A percentile compares a stretch with the other conserved stretches of the same genome.
phyloP scores from a whole-genome alignment of 2,329 filamentous ascomycete species.

The Cadophora luteo-olivacea region DNA sequence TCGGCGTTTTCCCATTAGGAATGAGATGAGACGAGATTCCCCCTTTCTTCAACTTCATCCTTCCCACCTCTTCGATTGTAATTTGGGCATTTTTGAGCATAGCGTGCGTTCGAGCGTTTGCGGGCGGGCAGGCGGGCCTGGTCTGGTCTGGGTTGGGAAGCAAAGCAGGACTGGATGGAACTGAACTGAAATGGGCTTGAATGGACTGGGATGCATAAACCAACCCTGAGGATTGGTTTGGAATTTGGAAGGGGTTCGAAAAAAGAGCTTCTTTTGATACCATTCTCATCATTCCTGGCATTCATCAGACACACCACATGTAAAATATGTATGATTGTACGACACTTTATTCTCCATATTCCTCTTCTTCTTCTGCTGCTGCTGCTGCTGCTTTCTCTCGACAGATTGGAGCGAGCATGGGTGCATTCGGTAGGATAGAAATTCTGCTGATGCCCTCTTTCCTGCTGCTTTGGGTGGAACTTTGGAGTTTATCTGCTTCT shows the following conservation, averaged over 20 bases:
- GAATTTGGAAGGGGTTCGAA: too few relatives aligned
- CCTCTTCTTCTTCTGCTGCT: neutral
- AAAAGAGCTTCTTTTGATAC: neutral
- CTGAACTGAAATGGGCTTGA: too few relatives aligned
- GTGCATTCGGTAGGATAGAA: neutral
- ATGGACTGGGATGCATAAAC: neutral
- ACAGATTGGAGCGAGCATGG: neutral
- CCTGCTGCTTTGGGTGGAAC: neutral
- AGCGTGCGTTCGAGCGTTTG: slow-evolving; percentile 7
- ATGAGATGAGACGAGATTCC: neutral
- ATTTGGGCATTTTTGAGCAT: slow-evolving; percentile 19
- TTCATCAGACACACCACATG: slow-evolving; percentile 1
- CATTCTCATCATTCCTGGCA: neutral
- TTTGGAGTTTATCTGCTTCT: neutral
- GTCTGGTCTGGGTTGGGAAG: neutral
- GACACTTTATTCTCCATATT: neutral
- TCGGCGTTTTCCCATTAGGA: neutral
- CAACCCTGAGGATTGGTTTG: too few relatives aligned
- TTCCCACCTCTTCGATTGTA: neutral
- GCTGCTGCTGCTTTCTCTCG: neutral
- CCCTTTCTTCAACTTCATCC: neutral
- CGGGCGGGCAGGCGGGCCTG: neutral
- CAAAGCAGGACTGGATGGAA: neutral
- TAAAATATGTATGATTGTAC: slow-evolving; percentile 28
- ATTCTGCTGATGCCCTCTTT: neutral